These are phyloP conservation scores for Curvularia sp. DNA, from an alignment of 2,329 filamentous ascomycete species.

Conservation along the genomic window DNA sequence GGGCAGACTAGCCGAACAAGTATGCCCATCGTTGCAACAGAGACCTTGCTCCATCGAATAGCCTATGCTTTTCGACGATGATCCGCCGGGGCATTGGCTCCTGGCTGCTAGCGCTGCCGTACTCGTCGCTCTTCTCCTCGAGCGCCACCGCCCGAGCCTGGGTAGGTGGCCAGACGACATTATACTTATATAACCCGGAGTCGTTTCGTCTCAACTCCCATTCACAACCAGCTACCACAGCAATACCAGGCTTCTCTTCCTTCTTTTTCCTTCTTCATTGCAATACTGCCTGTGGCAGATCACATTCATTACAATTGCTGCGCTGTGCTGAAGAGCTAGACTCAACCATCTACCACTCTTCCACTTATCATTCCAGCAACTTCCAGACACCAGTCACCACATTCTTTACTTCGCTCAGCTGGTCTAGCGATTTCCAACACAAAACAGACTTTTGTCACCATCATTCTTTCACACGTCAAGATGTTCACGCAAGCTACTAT, in stretches of 20 bases:
- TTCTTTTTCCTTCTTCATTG: constrained; percentile 25
- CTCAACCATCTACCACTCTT: constrained; percentile 19
- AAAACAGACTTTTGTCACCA: constrained; percentile 26
- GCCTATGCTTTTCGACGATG: constrained; percentile 31
- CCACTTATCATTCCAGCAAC: constrained; percentile 14
- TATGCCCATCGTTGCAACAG: constrained; percentile 34
- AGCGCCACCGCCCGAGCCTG: constrained; percentile 25
- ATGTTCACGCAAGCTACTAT: constrained; percentile 61
- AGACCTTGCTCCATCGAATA: constrained; percentile 34
- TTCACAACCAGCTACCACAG: constrained; percentile 34
- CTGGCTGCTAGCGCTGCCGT: constrained; percentile 23
- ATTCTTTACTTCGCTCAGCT: constrained; percentile 44
- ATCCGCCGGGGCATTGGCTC: constrained; percentile 38
- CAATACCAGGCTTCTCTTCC: constrained; percentile 31
- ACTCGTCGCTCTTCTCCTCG: constrained; percentile 17
- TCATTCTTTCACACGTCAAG: constrained; percentile 43
- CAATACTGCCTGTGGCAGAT: constrained; percentile 49
- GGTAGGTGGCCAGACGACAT: constrained; percentile 22
- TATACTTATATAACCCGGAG: constrained; percentile 32
- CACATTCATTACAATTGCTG: constrained; percentile 39
- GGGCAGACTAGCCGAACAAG: constrained; percentile 31
- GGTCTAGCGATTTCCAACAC: constrained; percentile 47
- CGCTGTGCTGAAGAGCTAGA: constrained; percentile 34
- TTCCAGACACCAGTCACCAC: constrained; percentile 22
- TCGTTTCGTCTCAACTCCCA: constrained; percentile 28